Evolutionary conservation across 257 asterid genomes (phyloP), one percentile per base, ranked within the genome.

Genomic region (Fraxinus pennsylvanica): DNA sequence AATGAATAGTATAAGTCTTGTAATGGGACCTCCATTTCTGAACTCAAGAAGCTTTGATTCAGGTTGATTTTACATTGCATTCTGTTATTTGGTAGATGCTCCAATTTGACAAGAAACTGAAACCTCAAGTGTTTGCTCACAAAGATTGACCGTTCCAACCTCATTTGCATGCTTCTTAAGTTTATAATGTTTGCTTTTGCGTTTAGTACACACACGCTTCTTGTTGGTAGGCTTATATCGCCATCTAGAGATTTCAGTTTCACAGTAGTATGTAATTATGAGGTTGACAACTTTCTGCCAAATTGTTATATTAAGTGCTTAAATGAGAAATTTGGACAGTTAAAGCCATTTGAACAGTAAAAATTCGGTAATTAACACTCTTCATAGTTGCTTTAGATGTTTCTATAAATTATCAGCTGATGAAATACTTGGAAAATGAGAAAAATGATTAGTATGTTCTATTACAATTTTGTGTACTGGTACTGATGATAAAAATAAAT

Each of bases 141-240:
- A 81, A 30, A 78, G 65, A 4, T 77, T 77, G 86, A 84, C 79
- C 82, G 83, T 52, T 65, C 71, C 4, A 65, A 66, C 30, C 61
- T 67, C 33, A 36, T 70, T 74, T 39, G 45, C 80, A 74, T 74
- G 78, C 80, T 32, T 35, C 63, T 71, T 9, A 43, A 50, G 69
- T 63, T 71, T 57, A 45, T 25, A 61, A 22, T 63, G 69, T 25
- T 74, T 52, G 74, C 66, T 70, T 68, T 76, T 79, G 82, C 84
- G 82, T 79, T 27, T 73, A 78, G 82, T 76, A 30, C 57, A 3
- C 36, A 47, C 36, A 57, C 8, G 73, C 10, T 27, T 9, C 65
- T 43, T 43, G 50, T 43, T 43, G 73, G 1, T 68, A 38, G 39
- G 43, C 39, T 4, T 19, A 19, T 4, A 63, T 83, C 90, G 0